Conservation (phyloP, 1,284 basidiomycete genomes). For the Heterobasidion parviporum region DNA sequence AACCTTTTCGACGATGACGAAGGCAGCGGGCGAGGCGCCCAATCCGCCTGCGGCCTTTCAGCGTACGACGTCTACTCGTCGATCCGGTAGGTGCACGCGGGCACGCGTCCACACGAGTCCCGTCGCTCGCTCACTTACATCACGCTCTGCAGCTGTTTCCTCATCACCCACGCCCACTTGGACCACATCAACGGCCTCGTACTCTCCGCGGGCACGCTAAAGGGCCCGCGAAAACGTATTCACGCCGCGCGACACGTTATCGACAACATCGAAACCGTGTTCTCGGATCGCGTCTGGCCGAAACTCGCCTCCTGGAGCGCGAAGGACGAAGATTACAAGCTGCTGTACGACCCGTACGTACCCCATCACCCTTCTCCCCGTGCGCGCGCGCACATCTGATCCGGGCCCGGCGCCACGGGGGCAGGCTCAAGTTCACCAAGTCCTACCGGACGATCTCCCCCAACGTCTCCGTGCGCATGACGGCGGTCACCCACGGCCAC, state of each 20-base stretch:
- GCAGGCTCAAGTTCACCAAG: conserved; percentile 26
- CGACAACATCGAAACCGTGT: conserved; percentile 63
- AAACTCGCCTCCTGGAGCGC: conserved; percentile 71
- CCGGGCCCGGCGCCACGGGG: too few relatives aligned
- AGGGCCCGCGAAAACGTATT: conserved; percentile 57
- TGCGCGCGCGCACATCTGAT: neutral
- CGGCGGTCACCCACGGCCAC: conserved; percentile 66
- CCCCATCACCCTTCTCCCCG: neutral
- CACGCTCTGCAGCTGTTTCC: conserved; percentile 43
- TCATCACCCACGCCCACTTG: conserved; percentile 76
- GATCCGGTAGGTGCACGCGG: conserved; percentile 34
- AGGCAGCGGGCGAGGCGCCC: neutral
- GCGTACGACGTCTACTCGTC: conserved; percentile 52
- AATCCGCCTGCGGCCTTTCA: conserved; percentile 11
- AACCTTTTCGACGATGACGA: conserved; percentile 34
- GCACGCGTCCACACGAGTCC: neutral
- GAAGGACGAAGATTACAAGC: conserved; percentile 42
- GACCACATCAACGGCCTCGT: conserved; percentile 76
- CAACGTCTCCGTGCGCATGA: conserved; percentile 53
- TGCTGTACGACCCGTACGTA: conserved; percentile 53
- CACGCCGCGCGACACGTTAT: conserved; percentile 56
- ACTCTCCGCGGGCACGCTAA: conserved; percentile 63
- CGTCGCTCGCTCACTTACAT: neutral
- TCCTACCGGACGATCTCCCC: conserved; percentile 44
- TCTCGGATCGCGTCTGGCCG: conserved; percentile 76